A percentile compares a stretch with the other conserved stretches of the same genome.
phyloP scores from a whole-genome alignment of 129 eudicot species.

The Cynara cardunculus region DNA sequence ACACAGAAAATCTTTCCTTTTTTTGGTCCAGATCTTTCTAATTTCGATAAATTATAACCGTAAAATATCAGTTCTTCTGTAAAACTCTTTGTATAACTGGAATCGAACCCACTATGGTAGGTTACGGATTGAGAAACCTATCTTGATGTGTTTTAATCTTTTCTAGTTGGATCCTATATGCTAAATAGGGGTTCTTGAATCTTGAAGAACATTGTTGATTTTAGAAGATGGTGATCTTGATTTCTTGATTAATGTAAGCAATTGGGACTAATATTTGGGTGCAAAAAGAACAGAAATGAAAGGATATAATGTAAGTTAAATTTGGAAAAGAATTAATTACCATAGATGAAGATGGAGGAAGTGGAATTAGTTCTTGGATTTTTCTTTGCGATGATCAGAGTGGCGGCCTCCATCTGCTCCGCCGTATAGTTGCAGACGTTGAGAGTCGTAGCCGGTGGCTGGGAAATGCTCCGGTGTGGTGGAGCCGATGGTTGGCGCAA shows the following conservation, averaged over 20 bases:
- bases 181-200: background rate
- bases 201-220: background rate
- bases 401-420: constrained; percentile 40
- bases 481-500: constrained; percentile 17
- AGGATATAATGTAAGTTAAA: background rate
- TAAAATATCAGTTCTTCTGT: too few species aligned
- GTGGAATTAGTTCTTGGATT: constrained; percentile 44
- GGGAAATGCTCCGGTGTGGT: constrained; percentile 37
- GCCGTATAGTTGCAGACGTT: constrained; percentile 62
- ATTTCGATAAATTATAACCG: too few species aligned
- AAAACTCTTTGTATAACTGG: too few species aligned
- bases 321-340: constrained; percentile 2
- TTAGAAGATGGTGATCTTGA: background rate
- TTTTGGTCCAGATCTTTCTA: too few species aligned
- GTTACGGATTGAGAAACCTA: background rate
- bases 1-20: too few species aligned
- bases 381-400: constrained; percentile 51
- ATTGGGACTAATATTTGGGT: background rate
- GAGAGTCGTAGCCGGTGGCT: constrained; percentile 42
- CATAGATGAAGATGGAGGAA: constrained; percentile 25
- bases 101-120: background rate
- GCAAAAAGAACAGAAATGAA: background rate
- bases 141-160: background rate
- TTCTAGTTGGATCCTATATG: background rate
- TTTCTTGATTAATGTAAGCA: background rate